phyloP scores from a whole-genome alignment of 768 basidiomycete genomes.

The Tephrocybe sp. region DNA sequence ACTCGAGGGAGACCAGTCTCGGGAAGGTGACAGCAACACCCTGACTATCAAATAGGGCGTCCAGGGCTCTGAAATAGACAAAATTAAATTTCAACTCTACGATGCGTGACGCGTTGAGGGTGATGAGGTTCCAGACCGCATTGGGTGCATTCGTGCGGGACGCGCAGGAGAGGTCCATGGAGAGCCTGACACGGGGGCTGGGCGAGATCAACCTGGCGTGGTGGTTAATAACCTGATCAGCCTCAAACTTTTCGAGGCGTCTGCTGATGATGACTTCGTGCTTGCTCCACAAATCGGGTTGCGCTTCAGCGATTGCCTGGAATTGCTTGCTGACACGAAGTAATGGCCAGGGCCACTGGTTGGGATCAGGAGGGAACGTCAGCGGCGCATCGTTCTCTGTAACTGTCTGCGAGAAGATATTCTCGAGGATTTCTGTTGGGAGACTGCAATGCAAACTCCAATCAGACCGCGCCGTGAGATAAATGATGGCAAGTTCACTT shows the following conservation, averaged over 20 bases:
- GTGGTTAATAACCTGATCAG: not conserved
- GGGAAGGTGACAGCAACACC: not conserved
- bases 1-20: slow-evolving; percentile 1
- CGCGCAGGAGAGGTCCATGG: slow-evolving; percentile 6
- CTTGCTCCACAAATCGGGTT: slow-evolving; percentile 8
- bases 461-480: not conserved
- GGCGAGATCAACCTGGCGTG: slow-evolving; percentile 2
- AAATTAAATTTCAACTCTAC: slow-evolving; percentile 4
- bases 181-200: not conserved
- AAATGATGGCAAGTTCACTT: not conserved
- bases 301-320: not conserved
- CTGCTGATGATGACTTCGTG: slow-evolving; percentile 7
- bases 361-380: not conserved
- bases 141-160: not conserved
- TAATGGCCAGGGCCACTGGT: slow-evolving; percentile 8
- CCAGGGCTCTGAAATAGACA: slow-evolving; percentile 3
- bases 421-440: slow-evolving; percentile 8
- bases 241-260: slow-evolving; percentile 1
- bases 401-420: slow-evolving; percentile 7
- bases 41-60: not conserved
- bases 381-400: not conserved
- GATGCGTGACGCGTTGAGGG: not conserved
- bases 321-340: slow-evolving; percentile 9
- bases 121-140: slow-evolving; percentile 2
- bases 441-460: not conserved